Evolutionary conservation across 805 yeast species (phyloP).

Genomic region (Diddensiella caesifluorescens): DNA sequence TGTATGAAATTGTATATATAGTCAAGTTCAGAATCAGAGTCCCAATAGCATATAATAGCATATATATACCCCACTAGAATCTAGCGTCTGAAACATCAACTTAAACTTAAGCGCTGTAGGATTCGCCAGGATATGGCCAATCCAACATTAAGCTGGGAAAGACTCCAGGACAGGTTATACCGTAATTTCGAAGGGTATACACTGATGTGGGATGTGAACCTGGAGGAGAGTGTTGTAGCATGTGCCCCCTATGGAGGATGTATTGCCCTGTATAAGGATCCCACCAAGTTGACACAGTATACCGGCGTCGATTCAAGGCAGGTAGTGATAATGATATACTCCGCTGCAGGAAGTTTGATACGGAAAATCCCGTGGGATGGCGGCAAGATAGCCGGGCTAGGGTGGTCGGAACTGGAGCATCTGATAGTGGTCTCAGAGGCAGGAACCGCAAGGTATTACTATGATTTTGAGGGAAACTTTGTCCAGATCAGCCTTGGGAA

Average conservation of each 20-base stretch:
- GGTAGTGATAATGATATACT: constrained; percentile 26
- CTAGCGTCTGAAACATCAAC: no score
- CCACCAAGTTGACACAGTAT: constrained; percentile 30
- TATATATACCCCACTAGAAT: no score
- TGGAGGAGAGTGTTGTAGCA: constrained; percentile 42
- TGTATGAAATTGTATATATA: no score
- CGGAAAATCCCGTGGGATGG: constrained; percentile 34
- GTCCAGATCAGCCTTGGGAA: constrained; percentile 43
- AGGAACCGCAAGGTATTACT: constrained; percentile 52
- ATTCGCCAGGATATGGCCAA: no score
- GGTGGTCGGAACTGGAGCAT: constrained; percentile 49
- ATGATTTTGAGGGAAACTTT: constrained; percentile 64
- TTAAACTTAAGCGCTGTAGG: no score
- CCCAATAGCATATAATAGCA: no score
- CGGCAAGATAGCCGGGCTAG: constrained; percentile 50
- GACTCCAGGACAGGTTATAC: constrained; percentile 65
- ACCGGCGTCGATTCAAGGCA: constrained; percentile 20
- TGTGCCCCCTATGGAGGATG: constrained; percentile 52
- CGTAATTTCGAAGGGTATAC: constrained; percentile 53
- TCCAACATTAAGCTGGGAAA: constrained; percentile 57
- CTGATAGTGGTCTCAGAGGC: constrained; percentile 50
- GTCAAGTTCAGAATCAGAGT: no score
- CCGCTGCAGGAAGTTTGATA: constrained; percentile 30
- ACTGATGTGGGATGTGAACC: constrained; percentile 44
- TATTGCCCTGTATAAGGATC: constrained; percentile 39